Conservation (phyloP, 2,329 filamentous ascomycete species). For the Fusarium anthophilum region DNA sequence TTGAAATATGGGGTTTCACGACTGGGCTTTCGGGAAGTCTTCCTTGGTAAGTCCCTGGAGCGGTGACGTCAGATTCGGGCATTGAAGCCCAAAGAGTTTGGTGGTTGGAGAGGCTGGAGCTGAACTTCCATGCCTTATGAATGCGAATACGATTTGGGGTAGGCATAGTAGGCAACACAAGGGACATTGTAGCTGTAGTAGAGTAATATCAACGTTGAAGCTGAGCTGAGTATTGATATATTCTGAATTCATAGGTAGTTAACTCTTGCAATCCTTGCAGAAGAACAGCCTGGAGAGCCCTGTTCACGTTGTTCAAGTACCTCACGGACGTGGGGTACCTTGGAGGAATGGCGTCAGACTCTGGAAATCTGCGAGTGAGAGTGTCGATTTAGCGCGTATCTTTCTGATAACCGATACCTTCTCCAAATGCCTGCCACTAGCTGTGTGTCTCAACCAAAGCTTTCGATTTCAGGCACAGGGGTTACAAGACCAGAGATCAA, state of each 20-base stretch:
- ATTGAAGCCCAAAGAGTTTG: constrained; percentile 3
- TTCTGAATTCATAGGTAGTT: neutral
- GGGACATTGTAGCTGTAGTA: no score
- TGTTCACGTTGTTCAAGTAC: constrained; percentile 20
- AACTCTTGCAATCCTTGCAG: constrained; percentile 1
- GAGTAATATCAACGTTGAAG: neutral
- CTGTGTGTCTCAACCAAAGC: neutral
- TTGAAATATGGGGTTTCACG: constrained; percentile 14
- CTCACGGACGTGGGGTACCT: constrained; percentile 13
- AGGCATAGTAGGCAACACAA: neutral
- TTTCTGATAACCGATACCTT: constrained; percentile 11
- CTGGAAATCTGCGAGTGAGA: neutral
- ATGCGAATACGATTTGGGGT: neutral
- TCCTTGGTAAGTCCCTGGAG: constrained; percentile 9
- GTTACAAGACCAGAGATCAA: constrained; percentile 5
- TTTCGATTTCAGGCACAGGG: constrained; percentile 11
- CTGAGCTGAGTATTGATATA: neutral
- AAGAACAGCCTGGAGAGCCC: neutral
- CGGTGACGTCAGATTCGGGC: constrained; percentile 29
- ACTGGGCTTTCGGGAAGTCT: neutral
- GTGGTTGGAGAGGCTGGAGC: neutral
- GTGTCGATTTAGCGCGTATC: constrained; percentile 24
- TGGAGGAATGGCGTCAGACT: constrained; percentile 29
- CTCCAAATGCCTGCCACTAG: constrained; percentile 26
- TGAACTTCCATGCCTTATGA: neutral